A percentile compares a stretch with the other conserved stretches of the same genome.
Conservation (phyloP, 805 yeast genomes). For the Metahyphopichia silvanorum region DNA sequence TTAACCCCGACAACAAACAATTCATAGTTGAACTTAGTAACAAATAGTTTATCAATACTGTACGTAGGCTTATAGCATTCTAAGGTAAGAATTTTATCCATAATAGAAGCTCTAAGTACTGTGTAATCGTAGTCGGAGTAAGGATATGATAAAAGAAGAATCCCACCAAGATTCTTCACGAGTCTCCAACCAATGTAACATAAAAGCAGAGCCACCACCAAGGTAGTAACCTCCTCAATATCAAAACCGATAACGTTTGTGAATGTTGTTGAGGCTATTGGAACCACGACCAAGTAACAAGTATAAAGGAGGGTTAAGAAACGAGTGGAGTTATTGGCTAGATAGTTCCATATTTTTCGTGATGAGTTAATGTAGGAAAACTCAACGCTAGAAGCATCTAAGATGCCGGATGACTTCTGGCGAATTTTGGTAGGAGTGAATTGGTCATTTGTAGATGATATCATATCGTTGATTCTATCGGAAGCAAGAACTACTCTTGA, state of each 20-base stretch:
- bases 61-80: conserved; percentile 53
- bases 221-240: conserved; percentile 44
- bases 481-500: conserved; percentile 31
- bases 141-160: conserved; percentile 54
- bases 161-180: conserved; percentile 49
- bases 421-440: conserved; percentile 1
- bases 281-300: conserved; percentile 36
- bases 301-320: conserved; percentile 44
- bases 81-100: conserved; percentile 43
- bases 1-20: conserved; percentile 55
- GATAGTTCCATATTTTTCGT: conserved; percentile 7
- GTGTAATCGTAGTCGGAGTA: conserved; percentile 35
- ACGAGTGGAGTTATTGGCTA: conserved; percentile 41
- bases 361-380: neutral
- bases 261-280: conserved; percentile 32
- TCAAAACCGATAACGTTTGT: conserved; percentile 28
- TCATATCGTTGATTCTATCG: conserved; percentile 32
- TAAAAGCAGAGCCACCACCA: conserved; percentile 42
- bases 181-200: conserved; percentile 51
- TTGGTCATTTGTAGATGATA: conserved; percentile 14
- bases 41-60: conserved; percentile 44
- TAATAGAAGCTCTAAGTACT: conserved; percentile 36
- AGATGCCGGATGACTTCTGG: conserved; percentile 6
- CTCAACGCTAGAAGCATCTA: conserved; percentile 3
- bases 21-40: conserved; percentile 62